Conservation (phyloP, 228 moss, liverwort and hornwort species). For the Sphagnum magellanicum region DNA sequence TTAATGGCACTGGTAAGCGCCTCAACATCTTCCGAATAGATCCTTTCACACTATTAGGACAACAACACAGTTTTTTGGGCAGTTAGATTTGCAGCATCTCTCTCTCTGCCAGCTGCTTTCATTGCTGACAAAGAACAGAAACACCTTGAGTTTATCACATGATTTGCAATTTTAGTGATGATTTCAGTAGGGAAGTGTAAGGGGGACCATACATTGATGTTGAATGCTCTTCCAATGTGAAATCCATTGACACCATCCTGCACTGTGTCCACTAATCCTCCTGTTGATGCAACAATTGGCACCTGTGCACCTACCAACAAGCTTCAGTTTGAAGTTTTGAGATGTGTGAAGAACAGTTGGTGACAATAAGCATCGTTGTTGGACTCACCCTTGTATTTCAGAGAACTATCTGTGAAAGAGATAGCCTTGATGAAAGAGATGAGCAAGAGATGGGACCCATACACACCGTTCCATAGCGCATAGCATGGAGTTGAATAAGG, state of each 20-base stretch:
- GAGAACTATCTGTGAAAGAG: not conserved
- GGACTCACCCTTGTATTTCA: not conserved
- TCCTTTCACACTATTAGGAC: conserved; percentile 38
- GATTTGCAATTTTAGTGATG: too few relatives aligned
- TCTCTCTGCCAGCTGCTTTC: too few relatives aligned
- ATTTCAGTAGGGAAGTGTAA: not conserved
- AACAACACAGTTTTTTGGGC: not conserved
- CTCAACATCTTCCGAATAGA: conserved; percentile 40
- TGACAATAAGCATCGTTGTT: not conserved
- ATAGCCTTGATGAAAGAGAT: not conserved
- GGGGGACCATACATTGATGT: conserved; percentile 42
- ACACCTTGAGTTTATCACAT: too few relatives aligned
- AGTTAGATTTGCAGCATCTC: too few relatives aligned
- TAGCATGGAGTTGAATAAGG: conserved; percentile 41
- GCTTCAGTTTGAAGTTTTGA: too few relatives aligned
- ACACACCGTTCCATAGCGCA: conserved; percentile 82
- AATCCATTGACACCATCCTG: conserved; percentile 72
- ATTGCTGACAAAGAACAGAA: too few relatives aligned
- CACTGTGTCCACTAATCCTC: conserved; percentile 88
- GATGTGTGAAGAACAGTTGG: not conserved
- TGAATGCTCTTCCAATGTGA: conserved; percentile 60
- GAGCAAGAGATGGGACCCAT: too few relatives aligned
- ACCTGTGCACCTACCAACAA: conserved; percentile 21
- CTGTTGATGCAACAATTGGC: conserved; percentile 65
- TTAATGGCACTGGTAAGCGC: conserved; percentile 31